phyloP scores from a whole-genome alignment of 108 stramenopile species.

The Epipyxis sp. region DNA sequence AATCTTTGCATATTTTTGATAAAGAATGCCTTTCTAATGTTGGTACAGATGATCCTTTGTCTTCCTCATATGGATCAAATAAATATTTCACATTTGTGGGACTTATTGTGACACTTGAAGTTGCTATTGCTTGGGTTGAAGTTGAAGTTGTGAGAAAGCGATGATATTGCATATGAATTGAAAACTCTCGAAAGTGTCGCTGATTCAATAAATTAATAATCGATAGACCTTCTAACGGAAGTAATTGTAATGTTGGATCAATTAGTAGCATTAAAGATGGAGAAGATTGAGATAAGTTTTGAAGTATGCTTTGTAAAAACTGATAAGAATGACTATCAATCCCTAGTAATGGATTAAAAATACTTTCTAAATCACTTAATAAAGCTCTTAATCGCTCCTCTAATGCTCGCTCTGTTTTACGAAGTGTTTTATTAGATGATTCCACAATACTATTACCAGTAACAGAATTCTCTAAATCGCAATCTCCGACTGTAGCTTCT shows the following conservation, averaged over 20 bases:
- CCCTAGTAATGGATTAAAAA: neutral
- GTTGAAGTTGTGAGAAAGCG: neutral
- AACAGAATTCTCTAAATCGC: neutral
- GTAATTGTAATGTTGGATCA: neutral
- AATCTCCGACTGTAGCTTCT: neutral
- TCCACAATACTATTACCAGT: neutral
- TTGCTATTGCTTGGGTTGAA: neutral
- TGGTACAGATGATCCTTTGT: neutral
- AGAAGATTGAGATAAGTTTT: neutral
- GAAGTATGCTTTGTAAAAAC: neutral
- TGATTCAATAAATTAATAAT: neutral
- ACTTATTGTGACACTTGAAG: neutral
- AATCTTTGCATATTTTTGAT: neutral
- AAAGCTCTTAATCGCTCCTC: neutral
- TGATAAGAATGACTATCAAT: too few species aligned
- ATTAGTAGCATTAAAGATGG: neutral
- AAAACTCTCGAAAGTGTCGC: neutral
- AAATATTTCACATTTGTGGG: neutral
- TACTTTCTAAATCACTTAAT: neutral
- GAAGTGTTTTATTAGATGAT: neutral
- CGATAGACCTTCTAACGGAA: neutral
- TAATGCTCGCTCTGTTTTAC: neutral
- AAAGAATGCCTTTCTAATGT: neutral
- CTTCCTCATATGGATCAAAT: neutral
- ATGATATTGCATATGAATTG: neutral